Conservation (phyloP, 805 yeast genomes). For the Yarrowia divulgata region DNA sequence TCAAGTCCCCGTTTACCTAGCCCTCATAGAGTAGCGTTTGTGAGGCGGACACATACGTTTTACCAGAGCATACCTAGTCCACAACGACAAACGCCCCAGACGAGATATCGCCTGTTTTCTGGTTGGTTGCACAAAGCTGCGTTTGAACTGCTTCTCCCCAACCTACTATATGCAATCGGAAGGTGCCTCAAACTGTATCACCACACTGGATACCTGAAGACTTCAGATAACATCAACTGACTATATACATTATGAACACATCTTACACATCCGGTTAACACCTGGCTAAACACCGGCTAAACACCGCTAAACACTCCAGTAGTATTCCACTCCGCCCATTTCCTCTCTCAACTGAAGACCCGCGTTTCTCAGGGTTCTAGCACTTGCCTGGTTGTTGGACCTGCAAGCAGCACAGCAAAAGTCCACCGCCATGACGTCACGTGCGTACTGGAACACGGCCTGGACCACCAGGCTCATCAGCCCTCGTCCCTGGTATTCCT, state of each 20-base stretch:
- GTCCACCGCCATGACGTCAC: slow-evolving; percentile 9
- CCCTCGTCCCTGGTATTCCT: slow-evolving; percentile 1
- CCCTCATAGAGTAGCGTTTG: neutral
- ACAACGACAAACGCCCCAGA: neutral
- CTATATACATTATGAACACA: neutral
- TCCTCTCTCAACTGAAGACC: slow-evolving; percentile 2
- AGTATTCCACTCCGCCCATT: neutral
- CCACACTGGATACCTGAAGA: no score
- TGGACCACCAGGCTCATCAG: slow-evolving; percentile 1
- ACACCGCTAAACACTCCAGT: neutral
- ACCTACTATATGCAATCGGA: slow-evolving; percentile 1
- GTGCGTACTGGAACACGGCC: slow-evolving; percentile 10
- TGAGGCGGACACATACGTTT: no score
- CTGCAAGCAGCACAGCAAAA: slow-evolving; percentile 25
- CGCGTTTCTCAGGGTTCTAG: slow-evolving; percentile 2
- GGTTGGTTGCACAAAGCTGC: slow-evolving; percentile 1
- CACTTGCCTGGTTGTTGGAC: slow-evolving; percentile 14
- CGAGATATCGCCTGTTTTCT: no score
- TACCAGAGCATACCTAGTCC: no score
- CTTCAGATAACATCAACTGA: no score
- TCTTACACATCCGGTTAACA: no score
- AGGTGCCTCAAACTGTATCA: neutral
- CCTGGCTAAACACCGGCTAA: no score
- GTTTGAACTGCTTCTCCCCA: slow-evolving; percentile 26
- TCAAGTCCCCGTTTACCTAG: neutral